A percentile compares a stretch with the other conserved stretches of the same genome.
Conservation (phyloP, 345 rosid genomes). For the Salix brachista region DNA sequence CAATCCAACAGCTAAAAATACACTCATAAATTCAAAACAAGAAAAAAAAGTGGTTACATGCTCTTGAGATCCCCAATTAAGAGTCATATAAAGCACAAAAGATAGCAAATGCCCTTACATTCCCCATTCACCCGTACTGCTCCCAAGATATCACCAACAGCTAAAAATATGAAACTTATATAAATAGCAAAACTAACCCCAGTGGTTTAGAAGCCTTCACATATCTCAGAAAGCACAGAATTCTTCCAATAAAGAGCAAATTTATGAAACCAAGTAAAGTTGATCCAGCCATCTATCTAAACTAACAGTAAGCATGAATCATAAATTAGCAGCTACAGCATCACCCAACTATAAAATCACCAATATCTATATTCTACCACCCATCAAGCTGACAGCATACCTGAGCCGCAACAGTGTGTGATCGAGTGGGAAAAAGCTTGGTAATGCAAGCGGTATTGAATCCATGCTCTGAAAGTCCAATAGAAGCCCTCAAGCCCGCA, state of each 20-base stretch:
- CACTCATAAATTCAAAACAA: background rate
- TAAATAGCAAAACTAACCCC: background rate
- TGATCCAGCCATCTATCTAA: background rate
- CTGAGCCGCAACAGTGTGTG: conserved; percentile 99
- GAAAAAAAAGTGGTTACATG: background rate
- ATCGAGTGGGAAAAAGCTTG: conserved; percentile 94
- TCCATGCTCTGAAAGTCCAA: conserved; percentile 98
- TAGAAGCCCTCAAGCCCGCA: conserved; percentile 93
- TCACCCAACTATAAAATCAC: background rate
- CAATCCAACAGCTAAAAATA: background rate
- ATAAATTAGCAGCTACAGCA: background rate
- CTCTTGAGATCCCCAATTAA: background rate
- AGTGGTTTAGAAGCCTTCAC: background rate
- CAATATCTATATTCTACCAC: background rate
- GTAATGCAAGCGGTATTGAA: conserved; percentile 97
- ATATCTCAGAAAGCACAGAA: background rate
- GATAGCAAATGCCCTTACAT: background rate
- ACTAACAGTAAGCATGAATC: background rate
- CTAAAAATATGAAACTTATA: background rate
- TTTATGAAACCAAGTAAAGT: background rate
- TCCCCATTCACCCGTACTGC: background rate
- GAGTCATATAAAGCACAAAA: background rate
- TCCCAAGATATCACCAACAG: background rate
- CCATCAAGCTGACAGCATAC: conserved; percentile 25
- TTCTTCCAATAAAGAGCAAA: background rate